Evolutionary conservation across 164 flowering plant genomes (phyloP), one percentile per base, ranked within the genome.

Genomic region (Umbilicus rupestris): DNA sequence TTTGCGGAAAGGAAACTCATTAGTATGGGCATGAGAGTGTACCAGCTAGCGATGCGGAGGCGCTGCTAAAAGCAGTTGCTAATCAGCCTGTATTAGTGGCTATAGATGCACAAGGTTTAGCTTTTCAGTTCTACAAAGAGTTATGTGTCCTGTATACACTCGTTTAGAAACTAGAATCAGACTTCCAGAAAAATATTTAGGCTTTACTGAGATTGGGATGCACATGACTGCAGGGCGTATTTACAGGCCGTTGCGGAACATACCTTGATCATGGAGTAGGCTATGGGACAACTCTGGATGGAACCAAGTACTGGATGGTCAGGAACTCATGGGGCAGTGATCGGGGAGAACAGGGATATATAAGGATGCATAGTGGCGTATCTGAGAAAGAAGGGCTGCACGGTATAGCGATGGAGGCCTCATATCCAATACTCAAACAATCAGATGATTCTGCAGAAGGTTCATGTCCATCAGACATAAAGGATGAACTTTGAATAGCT

Each of bases 291-390:
- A 79, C 90, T 1, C 55, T 75, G 0, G 97, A 88, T 71, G 96
- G 96, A 11, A 88, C 88, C 30, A 86, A 88, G 64, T 93, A 90
- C 69, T 90, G 97, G 98, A 86, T 80, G 19, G 90, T 93, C 78
- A 88, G 73, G 81, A 93, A 93, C 80, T 93, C 98, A 3, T 93
- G 98, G 98, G 98, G 98, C 46, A 29, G 82, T 31, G 85, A 79
- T 50, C 88, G 98, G 98, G 96, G 96, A 41, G 97, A 93, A 74
- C 82, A 75, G 57, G 98, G 98, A 15, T 90, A 88, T 78, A 76
- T 93, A 3, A 87, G 94, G 74, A 81, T 93, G 84, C 60, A 79
- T 14, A 87, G 98, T 2, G 89, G 80, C 10, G 39, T 81, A 33
- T 26, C 73, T 5, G 73, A 71, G 12, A 76, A 81, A 63, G 80